Evolutionary conservation across 805 yeast species (phyloP), one percentile per base, ranked within the genome.

Genomic region (Millerozyma acaciae): DNA sequence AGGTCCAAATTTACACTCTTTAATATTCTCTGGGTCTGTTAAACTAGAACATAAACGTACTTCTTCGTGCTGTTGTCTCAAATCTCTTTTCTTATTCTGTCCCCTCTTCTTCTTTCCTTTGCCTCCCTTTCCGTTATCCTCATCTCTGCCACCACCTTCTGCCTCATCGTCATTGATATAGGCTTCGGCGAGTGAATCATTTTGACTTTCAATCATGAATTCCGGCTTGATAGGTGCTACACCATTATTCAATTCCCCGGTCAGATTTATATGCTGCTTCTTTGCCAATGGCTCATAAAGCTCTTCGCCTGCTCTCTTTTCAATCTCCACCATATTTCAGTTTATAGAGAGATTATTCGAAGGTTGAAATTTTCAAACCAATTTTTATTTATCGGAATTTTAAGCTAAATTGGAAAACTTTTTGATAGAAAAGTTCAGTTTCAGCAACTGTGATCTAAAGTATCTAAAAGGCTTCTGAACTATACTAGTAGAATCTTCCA

Each of bases 51-150:
- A 89, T 34, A 88, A 53, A 44, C 78, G 73, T 29, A 81, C 56
- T 6, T 62, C 70, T 38, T 83, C 95, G 33, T 72, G 77, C 3
- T 61, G 65, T 53, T 86, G 95, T 37, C 70, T 75, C 43, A 85
- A 68, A 42, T 84, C 89, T 48, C 97, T 70, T 38, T 76, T 76
- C 55, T 87, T 86, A 58, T 87, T 87, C 61, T 87, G 96, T 0
- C 96, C 96, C 39, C 86, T 66, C 32, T 65, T 64, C 50, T 74
- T 80, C 46, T 70, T 65, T 9, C 48, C 49, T 8, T 38, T 37
- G 23, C 63, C 62, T 38, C 61, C 55, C 34, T 64, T 65, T 19
- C 62, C 58, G 16, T 56, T 55, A 30, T 56, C 51, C 8, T 39
- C 43, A 10, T 47, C 56, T 20, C 66, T 54, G 36, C 61, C 73